Evolutionary conservation across 805 yeast genomes (phyloP).

Genomic region (Saturnispora saitoi): DNA sequence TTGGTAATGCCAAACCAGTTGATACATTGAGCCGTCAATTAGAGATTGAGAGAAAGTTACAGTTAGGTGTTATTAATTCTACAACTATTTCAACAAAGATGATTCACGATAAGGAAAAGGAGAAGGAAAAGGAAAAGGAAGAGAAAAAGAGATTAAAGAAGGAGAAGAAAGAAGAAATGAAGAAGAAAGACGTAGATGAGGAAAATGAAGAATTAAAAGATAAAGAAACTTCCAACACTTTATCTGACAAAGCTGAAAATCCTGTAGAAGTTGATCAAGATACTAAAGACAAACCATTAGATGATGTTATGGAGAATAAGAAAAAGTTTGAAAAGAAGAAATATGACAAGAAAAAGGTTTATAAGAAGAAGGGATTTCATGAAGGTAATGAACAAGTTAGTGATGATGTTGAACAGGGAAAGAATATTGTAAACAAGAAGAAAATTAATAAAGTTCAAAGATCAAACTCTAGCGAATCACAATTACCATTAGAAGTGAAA

Average conservation of each 20-base stretch:
- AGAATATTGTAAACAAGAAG: not conserved
- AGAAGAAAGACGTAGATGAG: not conserved
- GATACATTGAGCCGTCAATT: conserved; percentile 58
- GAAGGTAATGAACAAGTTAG: not conserved
- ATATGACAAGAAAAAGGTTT: not conserved
- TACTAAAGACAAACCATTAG: not conserved
- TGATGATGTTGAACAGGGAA: not conserved
- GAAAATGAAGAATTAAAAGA: conserved; percentile 10
- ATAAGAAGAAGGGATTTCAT: not conserved
- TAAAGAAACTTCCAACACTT: conserved; percentile 13
- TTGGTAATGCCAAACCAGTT: conserved; percentile 81
- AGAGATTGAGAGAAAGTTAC: conserved; percentile 49
- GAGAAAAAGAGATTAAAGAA: not conserved
- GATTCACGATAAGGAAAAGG: conserved; percentile 8
- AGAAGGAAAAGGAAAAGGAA: conserved; percentile 3
- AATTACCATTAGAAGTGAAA: not conserved
- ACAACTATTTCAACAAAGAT: conserved; percentile 30
- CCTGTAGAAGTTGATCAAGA: not conserved
- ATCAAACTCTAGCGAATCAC: not conserved
- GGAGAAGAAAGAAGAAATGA: not conserved
- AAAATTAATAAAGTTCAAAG: not conserved
- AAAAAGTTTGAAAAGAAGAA: not conserved
- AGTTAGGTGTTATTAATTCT: conserved; percentile 34
- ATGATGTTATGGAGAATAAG: not conserved
- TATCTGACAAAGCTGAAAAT: not conserved